These are phyloP conservation scores for Hanseniaspora gamundiae DNA, from an alignment of 1,139 yeast genomes.

Conservation along the genomic window DNA sequence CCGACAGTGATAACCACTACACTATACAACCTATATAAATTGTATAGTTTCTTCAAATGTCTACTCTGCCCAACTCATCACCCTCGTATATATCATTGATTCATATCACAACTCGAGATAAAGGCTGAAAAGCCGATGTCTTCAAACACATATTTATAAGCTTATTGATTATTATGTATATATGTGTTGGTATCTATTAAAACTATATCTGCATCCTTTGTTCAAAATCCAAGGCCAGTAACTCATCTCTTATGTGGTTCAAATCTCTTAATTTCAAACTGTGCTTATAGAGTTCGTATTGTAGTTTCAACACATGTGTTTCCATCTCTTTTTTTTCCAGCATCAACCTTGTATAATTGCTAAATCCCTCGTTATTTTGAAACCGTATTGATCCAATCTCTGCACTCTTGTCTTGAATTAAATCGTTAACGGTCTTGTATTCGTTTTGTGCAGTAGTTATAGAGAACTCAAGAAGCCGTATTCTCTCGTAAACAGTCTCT, in stretches of 20 bases:
- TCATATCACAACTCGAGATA: too few relatives aligned
- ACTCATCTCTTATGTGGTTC: not conserved
- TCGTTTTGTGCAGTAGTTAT: not conserved
- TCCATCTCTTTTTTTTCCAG: not conserved
- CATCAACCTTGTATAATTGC: not conserved
- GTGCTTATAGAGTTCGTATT: not conserved
- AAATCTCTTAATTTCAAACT: not conserved
- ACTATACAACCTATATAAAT: constrained; percentile 31
- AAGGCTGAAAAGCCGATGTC: too few relatives aligned
- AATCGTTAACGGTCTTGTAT: not conserved
- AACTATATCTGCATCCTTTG: not conserved
- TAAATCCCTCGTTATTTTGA: not conserved
- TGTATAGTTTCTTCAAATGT: constrained; percentile 14
- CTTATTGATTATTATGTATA: not conserved
- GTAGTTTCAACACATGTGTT: not conserved
- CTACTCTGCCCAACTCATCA: constrained; percentile 12
- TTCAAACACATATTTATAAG: too few relatives aligned
- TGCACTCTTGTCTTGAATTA: not conserved
- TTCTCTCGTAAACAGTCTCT: not conserved
- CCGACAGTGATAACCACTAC: constrained; percentile 45
- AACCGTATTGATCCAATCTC: not conserved
- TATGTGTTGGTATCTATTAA: not conserved
- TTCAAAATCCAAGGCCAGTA: not conserved
- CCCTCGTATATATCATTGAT: too few relatives aligned
- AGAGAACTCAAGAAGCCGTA: not conserved